Conservation (phyloP, 2,329 filamentous ascomycete genomes). For the Botryosphaeria agaves region DNA sequence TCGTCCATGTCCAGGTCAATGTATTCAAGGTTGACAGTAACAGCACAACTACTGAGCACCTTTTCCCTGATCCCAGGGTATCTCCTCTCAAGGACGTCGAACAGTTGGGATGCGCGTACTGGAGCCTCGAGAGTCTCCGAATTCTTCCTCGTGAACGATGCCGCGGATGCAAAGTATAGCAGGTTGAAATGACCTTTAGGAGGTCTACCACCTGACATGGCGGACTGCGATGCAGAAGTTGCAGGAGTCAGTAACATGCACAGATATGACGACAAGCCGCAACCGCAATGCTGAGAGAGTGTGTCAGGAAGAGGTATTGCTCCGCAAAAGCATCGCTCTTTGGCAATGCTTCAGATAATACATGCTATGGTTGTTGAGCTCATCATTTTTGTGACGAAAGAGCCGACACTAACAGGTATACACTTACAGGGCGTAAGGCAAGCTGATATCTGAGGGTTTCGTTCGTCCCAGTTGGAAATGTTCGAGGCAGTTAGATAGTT, state of each 20-base stretch:
- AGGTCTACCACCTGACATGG: slow-evolving; percentile 25
- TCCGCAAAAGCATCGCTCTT: slow-evolving; percentile 6
- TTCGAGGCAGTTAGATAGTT: no score
- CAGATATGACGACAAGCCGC: not conserved
- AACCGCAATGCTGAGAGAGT: not conserved
- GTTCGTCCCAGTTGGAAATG: no score
- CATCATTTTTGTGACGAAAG: no score
- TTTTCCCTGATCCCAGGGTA: slow-evolving; percentile 53
- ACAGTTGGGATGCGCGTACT: slow-evolving; percentile 43
- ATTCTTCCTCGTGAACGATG: slow-evolving; percentile 51
- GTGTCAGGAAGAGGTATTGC: slow-evolving; percentile 11
- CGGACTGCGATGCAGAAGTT: not conserved
- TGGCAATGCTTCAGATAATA: slow-evolving; percentile 27
- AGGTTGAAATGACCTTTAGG: slow-evolving; percentile 55
- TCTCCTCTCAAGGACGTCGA: slow-evolving; percentile 46
- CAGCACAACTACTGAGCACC: slow-evolving; percentile 53
- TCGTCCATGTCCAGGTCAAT: slow-evolving; percentile 45
- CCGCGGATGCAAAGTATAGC: slow-evolving; percentile 66
- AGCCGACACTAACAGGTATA: no score
- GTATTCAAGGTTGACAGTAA: slow-evolving; percentile 70
- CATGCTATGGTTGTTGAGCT: no score
- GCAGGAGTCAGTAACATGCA: not conserved
- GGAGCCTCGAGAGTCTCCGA: slow-evolving; percentile 50
- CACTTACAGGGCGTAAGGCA: no score
- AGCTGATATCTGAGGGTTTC: no score